Conservation (phyloP, 2,329 filamentous ascomycete genomes). For the Penicillium sp. region DNA sequence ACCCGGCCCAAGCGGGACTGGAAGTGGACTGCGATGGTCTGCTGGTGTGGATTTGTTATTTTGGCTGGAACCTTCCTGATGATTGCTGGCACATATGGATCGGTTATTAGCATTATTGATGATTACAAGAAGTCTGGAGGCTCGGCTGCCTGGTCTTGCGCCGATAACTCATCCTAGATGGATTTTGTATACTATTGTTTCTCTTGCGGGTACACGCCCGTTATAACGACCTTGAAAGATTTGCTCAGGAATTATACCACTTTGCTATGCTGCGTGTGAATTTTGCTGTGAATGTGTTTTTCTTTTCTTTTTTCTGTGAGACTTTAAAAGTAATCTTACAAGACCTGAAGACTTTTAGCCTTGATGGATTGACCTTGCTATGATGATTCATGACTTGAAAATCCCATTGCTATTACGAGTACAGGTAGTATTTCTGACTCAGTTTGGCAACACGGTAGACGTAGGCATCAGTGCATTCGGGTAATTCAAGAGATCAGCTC, state of each 20-base stretch:
- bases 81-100: constrained; percentile 49
- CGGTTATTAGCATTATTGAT: constrained; percentile 42
- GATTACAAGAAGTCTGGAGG: constrained; percentile 38
- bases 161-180: constrained; percentile 39
- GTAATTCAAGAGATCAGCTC: too few species aligned
- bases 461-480: too few species aligned
- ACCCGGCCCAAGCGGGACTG: constrained; percentile 14
- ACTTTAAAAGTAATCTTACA: neutral
- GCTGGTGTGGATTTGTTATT: constrained; percentile 35
- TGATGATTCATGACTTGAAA: too few species aligned
- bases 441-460: too few species aligned
- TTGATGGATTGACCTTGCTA: neutral
- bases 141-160: constrained; percentile 45
- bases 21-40: constrained; percentile 20
- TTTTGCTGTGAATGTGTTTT: too few species aligned
- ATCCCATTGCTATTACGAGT: too few species aligned
- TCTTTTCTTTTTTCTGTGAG: neutral
- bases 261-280: neutral
- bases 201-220: neutral
- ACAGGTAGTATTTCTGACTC: too few species aligned
- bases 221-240: neutral
- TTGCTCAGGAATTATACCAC: neutral
- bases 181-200: constrained; percentile 1
- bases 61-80: constrained; percentile 44
- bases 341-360: neutral